Evolutionary conservation across 495 filamentous ascomycete genomes (phyloP), one percentile per base, ranked within the genome.

Genomic region (Podospora anserina): DNA sequence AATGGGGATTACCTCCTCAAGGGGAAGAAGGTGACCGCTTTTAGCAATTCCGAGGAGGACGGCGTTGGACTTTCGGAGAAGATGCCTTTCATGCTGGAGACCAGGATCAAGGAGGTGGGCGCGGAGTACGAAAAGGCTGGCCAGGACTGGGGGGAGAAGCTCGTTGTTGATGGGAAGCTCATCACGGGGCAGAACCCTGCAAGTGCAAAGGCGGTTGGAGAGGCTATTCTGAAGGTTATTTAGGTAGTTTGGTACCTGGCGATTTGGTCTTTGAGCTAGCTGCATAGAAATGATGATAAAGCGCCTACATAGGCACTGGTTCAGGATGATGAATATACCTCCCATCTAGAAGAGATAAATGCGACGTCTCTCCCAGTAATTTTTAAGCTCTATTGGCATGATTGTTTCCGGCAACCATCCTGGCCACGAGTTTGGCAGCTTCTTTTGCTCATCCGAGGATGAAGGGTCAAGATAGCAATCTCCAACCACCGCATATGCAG

Each of bases 111-210:
- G 58, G 75, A 84, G 63, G 75, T 77, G 0, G 88, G 86, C 0
- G 86, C 80, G 0, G 77, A 77, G 53, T 92, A 82, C 71, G 81
- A 84, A 61, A 91, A 89, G 80, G 86, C 89, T 0, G 82, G 82
- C 74, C 23, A 23, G 0, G 74, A 86, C 6, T 92, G 84, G 86
- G 86, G 70, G 0, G 80, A 79, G 76, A 85, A 89, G 76, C 87
- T 92, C 15, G 82, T 87, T 28, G 83, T 88, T 32, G 83, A 84
- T 58, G 89, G 88, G 0, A 80, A 78, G 71, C 65, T 93, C 65
- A 89, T 93, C 68, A 92, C 91, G 2, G 91, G 91, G 0, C 90
- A 93, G 81, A 93, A 92, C 71, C 91, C 91, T 18, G 85, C 83
- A 9, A 89, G 86, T 75, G 89, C 88, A 15, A 81, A 79, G 30